Evolutionary conservation across 305 asterid genomes (phyloP).

Genomic region (Solanum hybrid): DNA sequence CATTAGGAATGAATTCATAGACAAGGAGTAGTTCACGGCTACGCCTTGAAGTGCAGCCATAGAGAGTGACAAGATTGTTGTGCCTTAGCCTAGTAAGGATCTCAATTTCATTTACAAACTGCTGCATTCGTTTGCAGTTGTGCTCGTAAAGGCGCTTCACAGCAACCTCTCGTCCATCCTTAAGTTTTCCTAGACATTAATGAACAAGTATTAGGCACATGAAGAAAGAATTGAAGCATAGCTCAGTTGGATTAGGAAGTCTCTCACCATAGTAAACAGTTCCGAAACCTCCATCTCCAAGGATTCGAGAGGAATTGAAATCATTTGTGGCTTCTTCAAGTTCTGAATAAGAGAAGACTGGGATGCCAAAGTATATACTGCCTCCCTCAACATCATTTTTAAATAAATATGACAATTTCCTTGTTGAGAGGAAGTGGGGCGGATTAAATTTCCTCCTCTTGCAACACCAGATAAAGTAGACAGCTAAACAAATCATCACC

Average conservation of each 20-base stretch:
- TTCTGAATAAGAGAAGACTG: conserved; percentile 30
- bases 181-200: conserved; percentile 41
- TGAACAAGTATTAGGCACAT: background rate
- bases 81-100: conserved; percentile 35
- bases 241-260: background rate
- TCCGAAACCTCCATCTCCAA: conserved; percentile 43
- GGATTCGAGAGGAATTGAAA: conserved; percentile 25
- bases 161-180: conserved; percentile 73
- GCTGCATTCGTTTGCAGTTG: conserved; percentile 52
- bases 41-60: conserved; percentile 9
- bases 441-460: background rate
- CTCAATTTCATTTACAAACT: conserved; percentile 62
- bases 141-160: conserved; percentile 70
- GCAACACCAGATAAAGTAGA: background rate
- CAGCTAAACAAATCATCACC: background rate
- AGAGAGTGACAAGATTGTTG: conserved; percentile 8
- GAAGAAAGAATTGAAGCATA: background rate
- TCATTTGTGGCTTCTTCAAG: conserved; percentile 29
- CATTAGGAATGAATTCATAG: conserved; percentile 8
- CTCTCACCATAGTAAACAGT: conserved; percentile 34
- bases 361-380: conserved; percentile 25
- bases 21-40: conserved; percentile 13
- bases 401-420: conserved; percentile 2
- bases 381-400: conserved; percentile 22
- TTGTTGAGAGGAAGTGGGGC: background rate